Conservation (phyloP, 257 asterid species). For the Orobanche coerulescens region DNA sequence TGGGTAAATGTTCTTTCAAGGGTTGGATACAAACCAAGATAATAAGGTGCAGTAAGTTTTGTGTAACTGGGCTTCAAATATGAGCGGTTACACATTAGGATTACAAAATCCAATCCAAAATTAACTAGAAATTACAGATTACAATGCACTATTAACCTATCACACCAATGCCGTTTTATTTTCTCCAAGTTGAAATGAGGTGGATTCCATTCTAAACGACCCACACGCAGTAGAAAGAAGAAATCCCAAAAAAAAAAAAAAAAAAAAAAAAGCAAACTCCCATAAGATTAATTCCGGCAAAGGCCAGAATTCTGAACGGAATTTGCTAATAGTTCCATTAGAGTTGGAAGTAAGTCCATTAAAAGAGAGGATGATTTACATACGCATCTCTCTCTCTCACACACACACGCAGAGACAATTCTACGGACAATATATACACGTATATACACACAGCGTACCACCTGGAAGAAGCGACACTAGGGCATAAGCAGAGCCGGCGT, state of each 20-base stretch:
- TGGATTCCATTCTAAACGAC: not conserved
- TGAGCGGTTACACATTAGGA: not conserved
- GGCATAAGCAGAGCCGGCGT: conserved; percentile 7
- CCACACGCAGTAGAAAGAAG: not conserved
- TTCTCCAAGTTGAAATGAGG: not conserved
- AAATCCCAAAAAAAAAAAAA: not conserved
- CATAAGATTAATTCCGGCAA: not conserved
- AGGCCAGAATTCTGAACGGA: not conserved
- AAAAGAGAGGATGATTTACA: not conserved
- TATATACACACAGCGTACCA: conserved; percentile 14
- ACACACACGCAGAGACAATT: not conserved
- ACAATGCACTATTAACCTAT: not conserved
- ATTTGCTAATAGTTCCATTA: not conserved
- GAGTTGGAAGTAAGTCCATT: not conserved
- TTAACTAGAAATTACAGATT: not conserved
- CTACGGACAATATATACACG: not conserved
- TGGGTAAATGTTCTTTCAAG: not conserved
- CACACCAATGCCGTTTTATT: not conserved
- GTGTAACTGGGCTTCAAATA: not conserved
- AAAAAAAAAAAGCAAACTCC: not conserved
- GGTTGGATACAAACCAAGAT: not conserved
- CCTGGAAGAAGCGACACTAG: conserved; percentile 4
- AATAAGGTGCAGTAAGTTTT: not conserved
- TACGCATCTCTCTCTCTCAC: not conserved
- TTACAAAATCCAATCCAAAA: not conserved